A percentile compares a stretch with the other conserved stretches of the same genome.
phyloP scores from a whole-genome alignment of 306 rosid species.

The Trifolium repens region DNA sequence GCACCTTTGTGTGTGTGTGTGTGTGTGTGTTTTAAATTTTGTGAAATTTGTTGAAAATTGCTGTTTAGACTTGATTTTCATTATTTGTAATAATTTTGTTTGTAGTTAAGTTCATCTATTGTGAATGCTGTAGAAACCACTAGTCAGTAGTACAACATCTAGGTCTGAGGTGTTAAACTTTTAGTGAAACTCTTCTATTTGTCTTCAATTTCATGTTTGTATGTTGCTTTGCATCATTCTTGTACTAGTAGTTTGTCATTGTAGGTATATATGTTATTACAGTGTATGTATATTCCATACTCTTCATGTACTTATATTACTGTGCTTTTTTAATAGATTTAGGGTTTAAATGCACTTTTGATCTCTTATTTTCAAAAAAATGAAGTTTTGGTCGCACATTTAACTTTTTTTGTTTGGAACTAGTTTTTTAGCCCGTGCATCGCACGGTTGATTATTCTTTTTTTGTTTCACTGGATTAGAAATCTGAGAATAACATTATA shows the following conservation, averaged over 20 bases:
- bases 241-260: conserved; percentile 3
- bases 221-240: conserved; percentile 14
- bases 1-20: not conserved
- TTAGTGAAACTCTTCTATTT: not conserved
- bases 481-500: too few relatives aligned
- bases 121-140: not conserved
- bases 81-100: not conserved
- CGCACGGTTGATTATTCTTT: too few relatives aligned
- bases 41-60: conserved; percentile 1
- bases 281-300: not conserved
- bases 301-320: not conserved
- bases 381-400: too few relatives aligned
- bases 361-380: too few relatives aligned
- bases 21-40: not conserved
- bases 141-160: not conserved
- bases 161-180: conserved; percentile 8
- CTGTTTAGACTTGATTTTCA: not conserved
- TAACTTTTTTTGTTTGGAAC: too few relatives aligned
- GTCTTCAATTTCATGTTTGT: conserved; percentile 19
- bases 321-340: not conserved
- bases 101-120: not conserved
- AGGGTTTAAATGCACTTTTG: too few relatives aligned
- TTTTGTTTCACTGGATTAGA: too few relatives aligned
- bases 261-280: not conserved
- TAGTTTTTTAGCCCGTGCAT: too few relatives aligned